Percentiles rank a stretch among this genome's conserved stretches.
phyloP scores from a whole-genome alignment of 2,329 filamentous ascomycete genomes.

The Aureobasidium sp. region DNA sequence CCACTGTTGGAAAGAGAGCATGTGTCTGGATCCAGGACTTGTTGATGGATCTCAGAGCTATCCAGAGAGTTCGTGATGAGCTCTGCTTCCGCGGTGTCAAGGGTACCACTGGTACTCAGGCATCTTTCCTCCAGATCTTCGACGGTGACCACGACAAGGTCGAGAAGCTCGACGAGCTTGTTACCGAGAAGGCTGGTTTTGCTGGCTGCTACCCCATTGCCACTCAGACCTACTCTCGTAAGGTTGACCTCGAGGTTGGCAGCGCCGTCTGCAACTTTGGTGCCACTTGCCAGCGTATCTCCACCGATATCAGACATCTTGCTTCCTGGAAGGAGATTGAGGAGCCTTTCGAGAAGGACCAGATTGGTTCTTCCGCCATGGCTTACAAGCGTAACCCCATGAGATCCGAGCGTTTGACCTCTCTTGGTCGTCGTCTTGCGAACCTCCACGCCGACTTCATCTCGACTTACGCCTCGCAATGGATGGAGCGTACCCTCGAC shows the following conservation, averaged over 20 bases:
- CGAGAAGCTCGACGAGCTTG: constrained; percentile 55
- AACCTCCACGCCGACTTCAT: constrained; percentile 50
- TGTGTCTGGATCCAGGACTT: constrained; percentile 71
- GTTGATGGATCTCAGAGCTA: constrained; percentile 65
- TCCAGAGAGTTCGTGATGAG: constrained; percentile 61
- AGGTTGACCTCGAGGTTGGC: constrained; percentile 73
- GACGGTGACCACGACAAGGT: constrained; percentile 53
- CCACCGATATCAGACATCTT: constrained; percentile 66
- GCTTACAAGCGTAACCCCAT: constrained; percentile 60
- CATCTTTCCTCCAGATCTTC: constrained; percentile 67
- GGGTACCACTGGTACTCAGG: constrained; percentile 71
- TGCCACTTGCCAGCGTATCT: constrained; percentile 69
- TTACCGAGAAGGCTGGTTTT: constrained; percentile 62
- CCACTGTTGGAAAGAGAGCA: constrained; percentile 58
- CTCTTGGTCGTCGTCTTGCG: constrained; percentile 45
- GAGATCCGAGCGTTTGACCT: constrained; percentile 55
- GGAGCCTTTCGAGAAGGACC: constrained; percentile 72
- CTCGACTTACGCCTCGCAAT: constrained; percentile 64
- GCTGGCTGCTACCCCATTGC: constrained; percentile 56
- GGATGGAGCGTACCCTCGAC: constrained; percentile 73
- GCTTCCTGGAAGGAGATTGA: constrained; percentile 76
- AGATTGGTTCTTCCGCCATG: constrained; percentile 64
- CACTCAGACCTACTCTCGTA: constrained; percentile 69
- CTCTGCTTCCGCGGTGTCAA: constrained; percentile 70
- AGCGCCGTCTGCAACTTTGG: constrained; percentile 76